Percentiles rank a stretch among this genome's conserved stretches.
Conservation (phyloP, 148 eudicot genomes). For the Rhododendron kiyosumense region DNA sequence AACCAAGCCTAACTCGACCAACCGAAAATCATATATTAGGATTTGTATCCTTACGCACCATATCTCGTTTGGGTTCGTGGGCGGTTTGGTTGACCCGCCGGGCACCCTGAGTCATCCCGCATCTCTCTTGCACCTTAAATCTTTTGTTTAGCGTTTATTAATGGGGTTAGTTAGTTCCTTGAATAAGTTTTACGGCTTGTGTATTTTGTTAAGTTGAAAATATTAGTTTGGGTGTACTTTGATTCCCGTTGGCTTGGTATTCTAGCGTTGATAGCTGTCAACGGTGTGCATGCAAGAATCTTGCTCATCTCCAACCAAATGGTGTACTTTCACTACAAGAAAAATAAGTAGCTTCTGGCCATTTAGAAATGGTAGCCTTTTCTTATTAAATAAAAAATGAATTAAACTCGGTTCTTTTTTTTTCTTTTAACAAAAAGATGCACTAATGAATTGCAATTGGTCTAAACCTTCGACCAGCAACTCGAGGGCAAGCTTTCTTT, state of each 20-base stretch:
- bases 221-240: not conserved
- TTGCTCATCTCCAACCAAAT: not conserved
- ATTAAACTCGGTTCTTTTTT: too few species aligned
- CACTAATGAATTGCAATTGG: too few species aligned
- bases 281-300: not conserved
- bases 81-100: too few species aligned
- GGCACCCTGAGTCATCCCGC: too few species aligned
- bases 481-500: too few species aligned
- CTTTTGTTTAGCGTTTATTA: not conserved
- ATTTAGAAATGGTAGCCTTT: not conserved
- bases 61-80: fast-evolving
- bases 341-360: not conserved
- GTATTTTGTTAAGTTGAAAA: not conserved
- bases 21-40: too few species aligned
- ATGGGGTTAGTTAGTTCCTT: not conserved
- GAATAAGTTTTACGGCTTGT: not conserved
- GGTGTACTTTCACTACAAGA: not conserved
- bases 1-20: too few species aligned
- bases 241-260: not conserved
- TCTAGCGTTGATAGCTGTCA: not conserved
- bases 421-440: too few species aligned
- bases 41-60: too few species aligned
- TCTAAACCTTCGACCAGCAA: too few species aligned
- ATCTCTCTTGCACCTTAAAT: too few species aligned
- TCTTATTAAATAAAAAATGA: not conserved